Conservation (phyloP, 768 basidiomycete species). For the Collybia sordida region DNA sequence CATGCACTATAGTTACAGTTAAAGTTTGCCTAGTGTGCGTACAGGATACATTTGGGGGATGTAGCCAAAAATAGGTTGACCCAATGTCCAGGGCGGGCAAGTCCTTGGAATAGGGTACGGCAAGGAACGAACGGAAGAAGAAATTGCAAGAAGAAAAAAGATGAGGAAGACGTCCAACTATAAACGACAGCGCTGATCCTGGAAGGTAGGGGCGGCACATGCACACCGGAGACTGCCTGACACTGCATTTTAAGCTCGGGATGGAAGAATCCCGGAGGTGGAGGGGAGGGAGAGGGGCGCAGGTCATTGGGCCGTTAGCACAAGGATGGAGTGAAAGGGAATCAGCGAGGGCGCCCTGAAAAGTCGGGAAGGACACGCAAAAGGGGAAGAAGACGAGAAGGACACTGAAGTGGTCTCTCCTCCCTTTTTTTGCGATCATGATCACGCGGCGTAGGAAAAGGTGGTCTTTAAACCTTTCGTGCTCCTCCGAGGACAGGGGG, state of each 20-base stretch:
- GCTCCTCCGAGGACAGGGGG: too few species aligned
- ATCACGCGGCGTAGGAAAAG: too few species aligned
- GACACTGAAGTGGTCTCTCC: too few species aligned
- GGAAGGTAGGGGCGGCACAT: not conserved
- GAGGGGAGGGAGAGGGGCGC: not conserved
- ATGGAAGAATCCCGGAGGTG: constrained; percentile 7
- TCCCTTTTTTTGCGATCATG: too few species aligned
- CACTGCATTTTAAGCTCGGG: constrained; percentile 5
- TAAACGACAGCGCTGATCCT: constrained; percentile 1
- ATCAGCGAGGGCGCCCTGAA: not conserved
- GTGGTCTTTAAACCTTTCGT: too few species aligned
- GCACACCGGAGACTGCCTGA: not conserved
- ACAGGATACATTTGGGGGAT: too few species aligned
- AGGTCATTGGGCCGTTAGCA: not conserved
- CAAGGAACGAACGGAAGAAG: too few species aligned
- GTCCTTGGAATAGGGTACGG: too few species aligned
- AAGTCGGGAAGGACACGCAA: not conserved
- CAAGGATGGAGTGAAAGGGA: not conserved
- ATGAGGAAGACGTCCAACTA: not conserved
- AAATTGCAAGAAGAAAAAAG: not conserved
- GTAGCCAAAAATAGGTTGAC: too few species aligned
- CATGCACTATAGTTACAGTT: too few species aligned
- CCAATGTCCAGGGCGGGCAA: too few species aligned
- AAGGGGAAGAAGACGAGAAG: not conserved
- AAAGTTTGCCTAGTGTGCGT: too few species aligned